A percentile compares a stretch with the other conserved stretches of the same genome.
phyloP scores from a whole-genome alignment of 208 protist genomes.

The Trypanosomatidae sp. region DNA sequence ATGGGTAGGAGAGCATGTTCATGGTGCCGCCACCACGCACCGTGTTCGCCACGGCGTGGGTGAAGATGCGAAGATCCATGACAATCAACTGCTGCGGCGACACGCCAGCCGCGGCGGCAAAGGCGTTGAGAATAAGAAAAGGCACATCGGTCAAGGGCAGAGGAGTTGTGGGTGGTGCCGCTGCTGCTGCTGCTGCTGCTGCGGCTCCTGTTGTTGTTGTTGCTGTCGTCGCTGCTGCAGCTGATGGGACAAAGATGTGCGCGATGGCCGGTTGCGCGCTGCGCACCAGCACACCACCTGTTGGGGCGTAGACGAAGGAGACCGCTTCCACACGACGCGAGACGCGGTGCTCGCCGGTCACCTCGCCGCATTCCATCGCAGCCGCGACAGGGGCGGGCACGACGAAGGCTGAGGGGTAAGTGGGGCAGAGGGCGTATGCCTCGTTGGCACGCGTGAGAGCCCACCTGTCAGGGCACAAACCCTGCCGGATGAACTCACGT shows the following conservation, averaged over 20 bases:
- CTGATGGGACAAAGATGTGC: too few species aligned
- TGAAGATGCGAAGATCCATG: constrained; percentile 44
- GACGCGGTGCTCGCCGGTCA: constrained; percentile 25
- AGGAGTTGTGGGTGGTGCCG: too few species aligned
- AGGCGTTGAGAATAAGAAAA: constrained; percentile 19
- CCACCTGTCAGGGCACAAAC: constrained; percentile 31
- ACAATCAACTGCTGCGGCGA: constrained; percentile 25
- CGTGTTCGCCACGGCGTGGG: constrained; percentile 28
- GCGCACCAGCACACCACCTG: constrained; percentile 48
- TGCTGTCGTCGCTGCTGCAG: too few species aligned
- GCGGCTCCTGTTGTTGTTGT: too few species aligned
- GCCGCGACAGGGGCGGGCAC: constrained; percentile 35
- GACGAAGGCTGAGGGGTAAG: constrained; percentile 53
- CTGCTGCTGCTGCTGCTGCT: too few species aligned
- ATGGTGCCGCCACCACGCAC: constrained; percentile 43
- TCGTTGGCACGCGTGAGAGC: constrained; percentile 37
- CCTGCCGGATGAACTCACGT: constrained; percentile 39
- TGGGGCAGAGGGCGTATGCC: constrained; percentile 30
- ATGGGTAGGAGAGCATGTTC: constrained; percentile 25
- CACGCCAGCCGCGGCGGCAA: constrained; percentile 19
- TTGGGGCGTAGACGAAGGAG: constrained; percentile 56
- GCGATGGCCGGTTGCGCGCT: constrained; percentile 65
- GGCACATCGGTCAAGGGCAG: constrained; percentile 16
- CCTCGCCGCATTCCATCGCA: constrained; percentile 14
- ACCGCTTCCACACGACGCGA: constrained; percentile 77